Evolutionary conservation across 495 filamentous ascomycete genomes (phyloP).

Genomic region (Hamigera avellanea): DNA sequence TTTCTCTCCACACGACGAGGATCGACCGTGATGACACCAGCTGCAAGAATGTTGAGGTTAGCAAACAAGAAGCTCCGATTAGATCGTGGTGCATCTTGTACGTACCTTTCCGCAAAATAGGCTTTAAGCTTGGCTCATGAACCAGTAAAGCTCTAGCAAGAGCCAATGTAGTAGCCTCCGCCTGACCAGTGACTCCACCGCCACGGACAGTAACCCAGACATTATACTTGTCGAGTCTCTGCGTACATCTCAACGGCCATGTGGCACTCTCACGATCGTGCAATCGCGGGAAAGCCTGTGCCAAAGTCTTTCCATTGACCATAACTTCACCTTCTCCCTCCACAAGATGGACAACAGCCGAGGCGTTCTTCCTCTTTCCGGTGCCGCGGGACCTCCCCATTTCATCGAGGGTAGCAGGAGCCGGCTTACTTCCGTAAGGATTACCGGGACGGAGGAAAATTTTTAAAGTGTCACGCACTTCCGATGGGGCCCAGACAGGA

Average conservation of each 20-base stretch:
- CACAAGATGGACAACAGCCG: slow-evolving; percentile 73
- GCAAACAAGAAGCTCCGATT: slow-evolving; percentile 10
- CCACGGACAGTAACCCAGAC: slow-evolving; percentile 76
- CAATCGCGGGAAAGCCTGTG: slow-evolving; percentile 68
- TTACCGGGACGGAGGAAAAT: slow-evolving; percentile 67
- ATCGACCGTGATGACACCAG: slow-evolving; percentile 86
- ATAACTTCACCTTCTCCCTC: slow-evolving; percentile 85
- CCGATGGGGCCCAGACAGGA: slow-evolving; percentile 59
- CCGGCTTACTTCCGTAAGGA: slow-evolving; percentile 47
- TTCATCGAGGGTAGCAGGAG: slow-evolving; percentile 50
- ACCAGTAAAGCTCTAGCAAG: slow-evolving; percentile 77
- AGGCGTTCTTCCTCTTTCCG: slow-evolving; percentile 75
- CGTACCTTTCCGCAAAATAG: slow-evolving; percentile 78
- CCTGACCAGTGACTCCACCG: slow-evolving; percentile 88
- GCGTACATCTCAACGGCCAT: slow-evolving; percentile 75
- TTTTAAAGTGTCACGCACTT: slow-evolving; percentile 50
- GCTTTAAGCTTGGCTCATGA: slow-evolving; percentile 85
- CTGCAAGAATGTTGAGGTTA: slow-evolving; percentile 37
- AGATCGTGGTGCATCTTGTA: slow-evolving; percentile 3
- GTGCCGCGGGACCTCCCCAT: slow-evolving; percentile 65
- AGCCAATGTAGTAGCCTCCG: slow-evolving; percentile 89
- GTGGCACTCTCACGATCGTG: slow-evolving; percentile 92
- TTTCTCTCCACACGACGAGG: slow-evolving; percentile 90
- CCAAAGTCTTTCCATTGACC: slow-evolving; percentile 76
- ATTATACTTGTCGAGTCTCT: slow-evolving; percentile 92